These are phyloP conservation scores for Wilcoxina mikolae DNA, from an alignment of 495 filamentous ascomycete genomes.

Conservation along the genomic window DNA sequence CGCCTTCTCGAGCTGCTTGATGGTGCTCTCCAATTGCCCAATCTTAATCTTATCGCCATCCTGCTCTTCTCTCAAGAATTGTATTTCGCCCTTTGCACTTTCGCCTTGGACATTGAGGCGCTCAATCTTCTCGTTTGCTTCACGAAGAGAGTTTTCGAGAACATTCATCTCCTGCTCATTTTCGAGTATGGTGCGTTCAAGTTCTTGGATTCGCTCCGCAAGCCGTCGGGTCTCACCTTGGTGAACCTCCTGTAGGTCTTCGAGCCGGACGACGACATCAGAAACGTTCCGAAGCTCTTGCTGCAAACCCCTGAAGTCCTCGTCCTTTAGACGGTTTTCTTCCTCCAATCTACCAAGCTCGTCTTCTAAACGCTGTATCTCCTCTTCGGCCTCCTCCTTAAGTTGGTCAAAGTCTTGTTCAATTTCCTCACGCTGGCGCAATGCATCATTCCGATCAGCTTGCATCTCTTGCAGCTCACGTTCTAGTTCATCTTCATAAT, in stretches of 20 bases:
- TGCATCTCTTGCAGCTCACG: conserved; percentile 67
- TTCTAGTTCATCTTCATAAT: conserved; percentile 63
- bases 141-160: conserved; percentile 57
- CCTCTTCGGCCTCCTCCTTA: conserved; percentile 63
- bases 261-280: conserved; percentile 66
- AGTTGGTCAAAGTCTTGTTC: conserved; percentile 68
- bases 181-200: conserved; percentile 60
- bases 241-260: conserved; percentile 64
- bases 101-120: conserved; percentile 80
- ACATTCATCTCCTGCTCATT: conserved; percentile 63
- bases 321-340: conserved; percentile 54
- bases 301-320: conserved; percentile 73
- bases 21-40: conserved; percentile 68
- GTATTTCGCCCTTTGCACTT: conserved; percentile 80
- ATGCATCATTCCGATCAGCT: conserved; percentile 71
- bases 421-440: conserved; percentile 61
- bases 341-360: conserved; percentile 57
- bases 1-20: conserved; percentile 56
- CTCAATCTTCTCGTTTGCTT: conserved; percentile 71
- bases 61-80: conserved; percentile 91
- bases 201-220: conserved; percentile 47
- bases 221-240: conserved; percentile 17
- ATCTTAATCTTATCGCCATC: conserved; percentile 97
- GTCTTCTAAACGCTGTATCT: conserved; percentile 67
- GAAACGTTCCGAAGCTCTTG: conserved; percentile 81